Percentiles rank a stretch among this genome's conserved stretches.
Evolutionary conservation across 139 green algal species (phyloP).

Genomic region (Volvox africanus): DNA sequence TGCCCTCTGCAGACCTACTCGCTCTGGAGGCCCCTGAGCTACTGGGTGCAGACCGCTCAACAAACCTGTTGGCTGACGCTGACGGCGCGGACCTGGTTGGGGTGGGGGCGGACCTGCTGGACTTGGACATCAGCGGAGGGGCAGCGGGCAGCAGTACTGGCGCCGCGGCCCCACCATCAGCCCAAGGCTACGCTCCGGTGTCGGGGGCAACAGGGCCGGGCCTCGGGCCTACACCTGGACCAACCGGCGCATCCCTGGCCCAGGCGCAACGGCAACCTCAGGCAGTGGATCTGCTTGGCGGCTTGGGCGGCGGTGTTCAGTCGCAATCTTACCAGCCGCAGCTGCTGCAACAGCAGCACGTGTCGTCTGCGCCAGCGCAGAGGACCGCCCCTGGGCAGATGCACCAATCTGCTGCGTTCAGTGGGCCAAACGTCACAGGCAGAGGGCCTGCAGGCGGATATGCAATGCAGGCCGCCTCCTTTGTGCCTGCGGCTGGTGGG

Average conservation of each 20-base stretch:
- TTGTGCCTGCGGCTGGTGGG: background rate
- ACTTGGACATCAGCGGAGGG: background rate
- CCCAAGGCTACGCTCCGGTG: too few species aligned
- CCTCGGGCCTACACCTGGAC: background rate
- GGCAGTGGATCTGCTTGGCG: background rate
- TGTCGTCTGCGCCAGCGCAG: background rate
- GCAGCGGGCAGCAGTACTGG: background rate
- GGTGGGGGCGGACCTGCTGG: constrained; percentile 46
- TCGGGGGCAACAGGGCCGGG: background rate
- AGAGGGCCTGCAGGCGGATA: background rate
- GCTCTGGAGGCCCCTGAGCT: constrained; percentile 41
- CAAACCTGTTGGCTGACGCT: constrained; percentile 66
- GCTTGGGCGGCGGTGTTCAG: background rate
- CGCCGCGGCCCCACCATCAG: background rate
- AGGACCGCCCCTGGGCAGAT: background rate
- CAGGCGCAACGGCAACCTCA: background rate
- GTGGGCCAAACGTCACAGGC: background rate
- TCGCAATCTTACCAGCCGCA: background rate
- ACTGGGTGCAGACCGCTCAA: constrained; percentile 59
- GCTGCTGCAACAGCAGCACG: background rate
- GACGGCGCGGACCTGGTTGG: constrained; percentile 58
- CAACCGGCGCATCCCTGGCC: background rate
- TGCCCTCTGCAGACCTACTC: constrained; percentile 29
- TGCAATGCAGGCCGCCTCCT: background rate
- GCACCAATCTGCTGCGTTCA: constrained; percentile 27